Base-by-base conservation (phyloP, 371 early-diverging fungal species). In the Mucor piriformis region DNA sequence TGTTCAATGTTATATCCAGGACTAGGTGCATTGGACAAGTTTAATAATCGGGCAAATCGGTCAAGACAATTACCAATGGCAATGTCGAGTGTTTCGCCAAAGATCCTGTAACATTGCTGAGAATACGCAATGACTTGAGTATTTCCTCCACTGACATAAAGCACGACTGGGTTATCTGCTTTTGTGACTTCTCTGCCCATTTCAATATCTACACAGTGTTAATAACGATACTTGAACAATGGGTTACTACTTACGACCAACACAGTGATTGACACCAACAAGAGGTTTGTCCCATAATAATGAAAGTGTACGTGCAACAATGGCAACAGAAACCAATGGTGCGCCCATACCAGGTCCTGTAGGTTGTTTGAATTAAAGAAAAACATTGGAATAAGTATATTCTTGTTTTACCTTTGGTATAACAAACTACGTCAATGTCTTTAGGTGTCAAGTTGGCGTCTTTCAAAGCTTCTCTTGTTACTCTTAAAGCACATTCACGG, bases 101-200 rank as follows among this genome's bases (percentile, higher is more conserved):
- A 99, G 32, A 99, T 99, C 34, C 94, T 86, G 73, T 99, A 99
- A 50, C 93, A 73, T 46, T 92, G 83, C 55, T 95, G 90, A 18
- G 95, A 87, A 72, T 98, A 99, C 3, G 98, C 97, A 71, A 99
- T 99, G 11, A 99, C 96, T 77, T 99, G 99, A 0, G 99, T 99
- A 73, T 99, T 99, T 34, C 99, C 99, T n/a, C 99, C 99, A 69
- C 95, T 94, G 8, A 97, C 99, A 74, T 99, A 99, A 7, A 99
- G 82, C 15, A 99, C 94, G 6, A 99, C 94, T 0, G 99, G 99
- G 69, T 99, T 95, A 3, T 85, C 61, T 0, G 99, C 99, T 25
- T 92, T 91, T 3, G 99, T 99, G 37, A 99, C 93, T 70, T 96
- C 91, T 54, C 99, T 84, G 10, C 99, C 99, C 99, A 99, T 99